Evolutionary conservation across 1,284 basidiomycete genomes (phyloP).

Genomic region (Boletus albobrunnescens): DNA sequence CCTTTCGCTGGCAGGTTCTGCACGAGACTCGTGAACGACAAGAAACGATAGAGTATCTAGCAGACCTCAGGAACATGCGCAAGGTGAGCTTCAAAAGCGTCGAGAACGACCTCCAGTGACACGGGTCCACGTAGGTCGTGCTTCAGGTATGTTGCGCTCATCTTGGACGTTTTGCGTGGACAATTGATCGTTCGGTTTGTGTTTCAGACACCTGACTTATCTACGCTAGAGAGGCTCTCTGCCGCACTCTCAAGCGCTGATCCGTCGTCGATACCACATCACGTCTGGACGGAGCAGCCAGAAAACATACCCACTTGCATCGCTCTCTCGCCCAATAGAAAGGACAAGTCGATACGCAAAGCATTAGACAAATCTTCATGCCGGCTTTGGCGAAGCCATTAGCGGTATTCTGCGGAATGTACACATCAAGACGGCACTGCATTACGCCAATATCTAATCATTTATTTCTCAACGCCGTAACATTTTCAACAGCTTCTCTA

Average conservation of each 20-base stretch:
- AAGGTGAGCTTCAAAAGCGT: constrained; percentile 27
- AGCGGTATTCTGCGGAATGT: not conserved
- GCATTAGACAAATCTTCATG: constrained; percentile 40
- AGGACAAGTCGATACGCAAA: constrained; percentile 39
- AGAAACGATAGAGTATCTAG: constrained; percentile 41
- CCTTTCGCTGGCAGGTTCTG: constrained; percentile 26
- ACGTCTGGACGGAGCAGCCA: constrained; percentile 53
- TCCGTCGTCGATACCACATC: constrained; percentile 34
- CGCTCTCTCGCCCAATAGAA: constrained; percentile 49
- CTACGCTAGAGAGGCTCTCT: constrained; percentile 37
- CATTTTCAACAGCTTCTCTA: constrained; percentile 36
- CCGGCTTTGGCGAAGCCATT: constrained; percentile 25
- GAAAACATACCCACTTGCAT: constrained; percentile 51
- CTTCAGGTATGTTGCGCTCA: constrained; percentile 33
- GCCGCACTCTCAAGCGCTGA: constrained; percentile 24
- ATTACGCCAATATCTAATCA: not conserved
- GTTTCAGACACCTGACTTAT: constrained; percentile 35
- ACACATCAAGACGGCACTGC: not conserved
- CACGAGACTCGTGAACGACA: constrained; percentile 39
- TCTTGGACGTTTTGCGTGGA: not conserved
- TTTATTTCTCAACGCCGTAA: constrained; percentile 28
- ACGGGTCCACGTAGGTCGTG: constrained; percentile 31
- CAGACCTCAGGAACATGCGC: constrained; percentile 40
- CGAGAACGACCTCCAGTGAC: constrained; percentile 8
- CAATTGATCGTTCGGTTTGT: not conserved